Base-by-base conservation (phyloP, 306 rosid genomes). In the Abrus precatorius region DNA sequence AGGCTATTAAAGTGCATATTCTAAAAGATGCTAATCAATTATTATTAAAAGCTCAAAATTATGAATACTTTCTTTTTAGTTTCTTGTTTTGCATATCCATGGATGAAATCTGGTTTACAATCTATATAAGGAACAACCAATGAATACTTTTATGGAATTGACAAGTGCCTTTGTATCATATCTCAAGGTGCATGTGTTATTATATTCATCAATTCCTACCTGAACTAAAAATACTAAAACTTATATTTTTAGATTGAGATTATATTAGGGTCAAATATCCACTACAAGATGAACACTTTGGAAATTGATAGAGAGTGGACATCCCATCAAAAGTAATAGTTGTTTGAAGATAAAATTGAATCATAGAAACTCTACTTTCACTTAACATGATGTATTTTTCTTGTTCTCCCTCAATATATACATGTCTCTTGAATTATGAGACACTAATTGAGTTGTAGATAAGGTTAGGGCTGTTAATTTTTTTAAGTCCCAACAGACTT, bases 271-370 rank as follows among this genome's bases (percentile, higher is more conserved):
- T 83, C 88, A 88, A 85, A 20, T 73, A 71, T 59, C 11, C 76
- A 72, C 38, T 47, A 0, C 30, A 61, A 13, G 44, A 75, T 9
- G 72, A 67, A 71, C 1, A 68, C 81, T 67, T 90, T 0, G 84
- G 87, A 61, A 80, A 32, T 20, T 2, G 66, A 75, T 74, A 76
- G 32, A 69, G 56, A 2, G 76, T 60, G 65, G 88, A 72, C 72
- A 90, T 81, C 11, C 90, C 93, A 82, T 90, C 86, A 75, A 86
- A 87, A 63, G 77, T 30, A 48, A 86, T 86, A 65, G 78, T 88
- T 60, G 69, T 87, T 80, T 86, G 72, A 60, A 69, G 75, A 52
- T 90, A 90, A 33, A 29, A 55, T 1, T 74, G 41, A 1, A 60
- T 6, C 7, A 75, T 43, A 6, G 87, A 75, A 14, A 1, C 12